phyloP scores from a whole-genome alignment of 2,329 filamentous ascomycete genomes.

The Sarocladium brachiariae region DNA sequence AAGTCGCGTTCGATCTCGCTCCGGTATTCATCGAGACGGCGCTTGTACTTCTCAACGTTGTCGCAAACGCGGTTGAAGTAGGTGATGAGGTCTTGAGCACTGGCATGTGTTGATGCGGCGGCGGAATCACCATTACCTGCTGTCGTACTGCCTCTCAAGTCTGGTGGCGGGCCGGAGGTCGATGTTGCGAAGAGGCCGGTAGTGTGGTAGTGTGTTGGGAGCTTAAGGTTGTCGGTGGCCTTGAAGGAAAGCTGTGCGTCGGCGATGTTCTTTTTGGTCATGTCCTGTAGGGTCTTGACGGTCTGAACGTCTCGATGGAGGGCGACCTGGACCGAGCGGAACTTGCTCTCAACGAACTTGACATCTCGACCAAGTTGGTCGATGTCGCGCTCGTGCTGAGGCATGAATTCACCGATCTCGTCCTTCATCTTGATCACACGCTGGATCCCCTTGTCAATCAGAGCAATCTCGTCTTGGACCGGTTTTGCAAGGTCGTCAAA shows the following conservation, averaged over 20 bases:
- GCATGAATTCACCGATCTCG: constrained; percentile 64
- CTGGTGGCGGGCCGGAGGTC: constrained; percentile 12
- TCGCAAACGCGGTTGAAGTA: constrained; percentile 39
- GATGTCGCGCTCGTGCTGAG: constrained; percentile 44
- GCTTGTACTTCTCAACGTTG: constrained; percentile 36
- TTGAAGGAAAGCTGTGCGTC: constrained; percentile 67
- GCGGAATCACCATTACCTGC: constrained; percentile 17
- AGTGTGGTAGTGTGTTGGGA: constrained; percentile 53
- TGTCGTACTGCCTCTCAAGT: background rate
- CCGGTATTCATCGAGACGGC: constrained; percentile 36
- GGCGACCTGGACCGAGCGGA: constrained; percentile 36
- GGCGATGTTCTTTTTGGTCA: constrained; percentile 55
- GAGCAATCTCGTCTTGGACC: constrained; percentile 69
- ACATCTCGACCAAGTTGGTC: constrained; percentile 40
- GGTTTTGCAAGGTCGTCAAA: constrained; percentile 85
- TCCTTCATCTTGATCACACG: constrained; percentile 71
- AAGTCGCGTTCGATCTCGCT: constrained; percentile 40
- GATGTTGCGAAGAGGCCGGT: constrained; percentile 35
- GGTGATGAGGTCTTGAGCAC: constrained; percentile 36
- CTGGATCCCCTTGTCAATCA: constrained; percentile 74
- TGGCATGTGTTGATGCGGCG: constrained; percentile 29
- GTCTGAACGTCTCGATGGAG: constrained; percentile 52
- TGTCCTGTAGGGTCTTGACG: constrained; percentile 55
- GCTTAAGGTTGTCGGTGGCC: constrained; percentile 65
- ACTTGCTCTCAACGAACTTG: constrained; percentile 43